phyloP scores from a whole-genome alignment of 2,329 filamentous ascomycete genomes.

The Pseudocercospora pini-densiflorae region DNA sequence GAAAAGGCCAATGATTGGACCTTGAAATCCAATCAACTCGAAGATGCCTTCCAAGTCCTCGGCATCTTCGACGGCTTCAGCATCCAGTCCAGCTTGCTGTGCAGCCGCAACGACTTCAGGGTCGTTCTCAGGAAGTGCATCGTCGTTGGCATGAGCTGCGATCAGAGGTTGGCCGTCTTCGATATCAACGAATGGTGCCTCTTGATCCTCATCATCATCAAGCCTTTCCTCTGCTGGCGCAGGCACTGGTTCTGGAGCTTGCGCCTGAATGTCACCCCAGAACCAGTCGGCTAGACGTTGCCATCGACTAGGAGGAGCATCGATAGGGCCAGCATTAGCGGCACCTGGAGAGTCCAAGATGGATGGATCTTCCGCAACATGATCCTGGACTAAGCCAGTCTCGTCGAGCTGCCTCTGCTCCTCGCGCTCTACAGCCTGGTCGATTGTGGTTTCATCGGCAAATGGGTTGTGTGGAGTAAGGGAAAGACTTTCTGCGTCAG shows the following conservation, averaged over 20 bases:
- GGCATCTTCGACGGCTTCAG: conserved; percentile 75
- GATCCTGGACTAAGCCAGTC: not conserved
- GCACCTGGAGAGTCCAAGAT: not conserved
- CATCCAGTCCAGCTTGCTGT: conserved; percentile 72
- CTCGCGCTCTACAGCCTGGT: conserved; percentile 6
- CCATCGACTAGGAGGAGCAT: conserved; percentile 18
- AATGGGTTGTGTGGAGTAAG: conserved; percentile 26
- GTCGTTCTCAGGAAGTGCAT: conserved; percentile 35
- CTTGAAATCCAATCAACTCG: conserved; percentile 95
- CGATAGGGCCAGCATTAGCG: not conserved
- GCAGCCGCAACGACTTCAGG: conserved; percentile 67
- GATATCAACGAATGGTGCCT: conserved; percentile 62
- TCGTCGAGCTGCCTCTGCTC: conserved; percentile 15
- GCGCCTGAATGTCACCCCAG: conserved; percentile 50
- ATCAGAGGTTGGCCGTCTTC: conserved; percentile 45
- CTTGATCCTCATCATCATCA: conserved; percentile 62
- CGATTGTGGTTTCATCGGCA: conserved; percentile 30
- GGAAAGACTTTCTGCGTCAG: conserved; percentile 6
- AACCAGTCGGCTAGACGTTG: conserved; percentile 51
- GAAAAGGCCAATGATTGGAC: conserved; percentile 83
- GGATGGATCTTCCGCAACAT: not conserved
- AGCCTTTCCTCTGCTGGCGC: conserved; percentile 63
- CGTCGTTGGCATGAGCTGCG: conserved; percentile 14
- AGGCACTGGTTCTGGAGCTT: conserved; percentile 41
- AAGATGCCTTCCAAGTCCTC: conserved; percentile 97